These are phyloP conservation scores for Oryza punctata DNA, from an alignment of 176 grass and related monocot species.

Conservation along the genomic window DNA sequence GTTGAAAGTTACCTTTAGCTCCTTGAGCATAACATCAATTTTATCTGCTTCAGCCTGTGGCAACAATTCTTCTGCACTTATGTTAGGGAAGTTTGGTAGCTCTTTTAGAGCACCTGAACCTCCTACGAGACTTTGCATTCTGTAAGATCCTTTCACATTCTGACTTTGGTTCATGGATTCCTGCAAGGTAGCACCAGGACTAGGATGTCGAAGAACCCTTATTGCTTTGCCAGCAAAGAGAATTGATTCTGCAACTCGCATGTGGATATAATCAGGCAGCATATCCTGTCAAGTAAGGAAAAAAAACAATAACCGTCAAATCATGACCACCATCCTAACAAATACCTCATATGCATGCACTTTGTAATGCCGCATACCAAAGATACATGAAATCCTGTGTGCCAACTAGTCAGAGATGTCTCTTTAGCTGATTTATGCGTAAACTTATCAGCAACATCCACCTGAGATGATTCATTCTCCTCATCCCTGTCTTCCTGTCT, in stretches of 20 bases:
- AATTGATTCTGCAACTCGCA: slow-evolving; percentile 95
- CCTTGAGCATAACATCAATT: slow-evolving; percentile 92
- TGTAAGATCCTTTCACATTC: slow-evolving; percentile 54
- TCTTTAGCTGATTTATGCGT: slow-evolving; percentile 71
- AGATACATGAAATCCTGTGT: slow-evolving; percentile 93
- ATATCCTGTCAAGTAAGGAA: slow-evolving; percentile 69
- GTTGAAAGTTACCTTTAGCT: slow-evolving; percentile 68
- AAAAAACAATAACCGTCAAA: slow-evolving; percentile 28
- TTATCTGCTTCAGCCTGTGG: slow-evolving; percentile 88
- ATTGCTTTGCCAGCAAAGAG: slow-evolving; percentile 97
- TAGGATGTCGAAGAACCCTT: slow-evolving; percentile 87
- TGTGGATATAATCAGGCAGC: slow-evolving; percentile 94
- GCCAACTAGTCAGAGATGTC: slow-evolving; percentile 75
- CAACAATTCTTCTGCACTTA: slow-evolving; percentile 80
- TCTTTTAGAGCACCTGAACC: slow-evolving; percentile 49
- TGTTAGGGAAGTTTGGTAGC: slow-evolving; percentile 49
- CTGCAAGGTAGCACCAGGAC: slow-evolving; percentile 66
- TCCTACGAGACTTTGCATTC: slow-evolving; percentile 62
- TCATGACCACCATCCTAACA: slow-evolving; percentile 32
- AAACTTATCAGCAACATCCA: slow-evolving; percentile 62
- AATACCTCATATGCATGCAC: slow-evolving; percentile 7
- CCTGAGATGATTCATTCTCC: slow-evolving; percentile 59
- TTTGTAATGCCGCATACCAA: slow-evolving; percentile 65
- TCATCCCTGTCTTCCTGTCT: slow-evolving; percentile 79
- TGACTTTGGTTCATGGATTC: slow-evolving; percentile 57